phyloP scores from a whole-genome alignment of 1,284 basidiomycete genomes.

The Meira nashicola region DNA sequence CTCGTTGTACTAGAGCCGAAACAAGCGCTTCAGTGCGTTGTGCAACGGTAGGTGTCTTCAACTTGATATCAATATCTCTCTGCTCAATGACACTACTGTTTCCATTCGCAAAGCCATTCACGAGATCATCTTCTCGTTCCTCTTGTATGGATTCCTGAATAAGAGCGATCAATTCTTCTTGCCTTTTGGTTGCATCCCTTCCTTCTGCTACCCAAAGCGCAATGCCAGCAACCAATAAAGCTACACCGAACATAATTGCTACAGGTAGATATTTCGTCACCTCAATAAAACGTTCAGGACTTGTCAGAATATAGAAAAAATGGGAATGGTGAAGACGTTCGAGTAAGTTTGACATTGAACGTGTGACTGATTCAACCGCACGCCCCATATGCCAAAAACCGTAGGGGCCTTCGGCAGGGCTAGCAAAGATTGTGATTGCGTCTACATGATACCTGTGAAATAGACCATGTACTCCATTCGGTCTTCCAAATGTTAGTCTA shows the following conservation, averaged over 20 bases:
- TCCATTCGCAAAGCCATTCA: background rate
- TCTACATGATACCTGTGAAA: slow-evolving; percentile 72
- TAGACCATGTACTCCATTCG: slow-evolving; percentile 70
- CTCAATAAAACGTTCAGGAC: slow-evolving; percentile 36
- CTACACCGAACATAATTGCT: slow-evolving; percentile 37
- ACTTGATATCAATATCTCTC: background rate
- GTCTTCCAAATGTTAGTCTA: slow-evolving; percentile 66
- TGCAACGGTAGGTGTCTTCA: slow-evolving; percentile 1
- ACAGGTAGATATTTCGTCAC: slow-evolving; percentile 37
- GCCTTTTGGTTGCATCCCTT: slow-evolving; percentile 2
- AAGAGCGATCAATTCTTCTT: background rate
- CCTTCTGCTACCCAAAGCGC: slow-evolving; percentile 14
- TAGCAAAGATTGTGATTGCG: slow-evolving; percentile 80
- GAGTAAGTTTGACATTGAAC: slow-evolving; percentile 48
- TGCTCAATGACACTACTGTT: background rate
- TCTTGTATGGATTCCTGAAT: background rate
- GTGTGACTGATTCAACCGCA: slow-evolving; percentile 34
- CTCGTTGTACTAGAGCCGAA: background rate
- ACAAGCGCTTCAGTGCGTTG: background rate
- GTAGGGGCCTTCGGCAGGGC: slow-evolving; percentile 83
- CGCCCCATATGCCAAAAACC: slow-evolving; percentile 84
- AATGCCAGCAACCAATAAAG: slow-evolving; percentile 38
- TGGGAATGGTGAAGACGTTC: slow-evolving; percentile 52
- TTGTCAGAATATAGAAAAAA: slow-evolving; percentile 48
- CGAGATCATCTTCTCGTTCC: background rate